Base-by-base conservation (phyloP, 345 rosid genomes). In the Psidium guajava region DNA sequence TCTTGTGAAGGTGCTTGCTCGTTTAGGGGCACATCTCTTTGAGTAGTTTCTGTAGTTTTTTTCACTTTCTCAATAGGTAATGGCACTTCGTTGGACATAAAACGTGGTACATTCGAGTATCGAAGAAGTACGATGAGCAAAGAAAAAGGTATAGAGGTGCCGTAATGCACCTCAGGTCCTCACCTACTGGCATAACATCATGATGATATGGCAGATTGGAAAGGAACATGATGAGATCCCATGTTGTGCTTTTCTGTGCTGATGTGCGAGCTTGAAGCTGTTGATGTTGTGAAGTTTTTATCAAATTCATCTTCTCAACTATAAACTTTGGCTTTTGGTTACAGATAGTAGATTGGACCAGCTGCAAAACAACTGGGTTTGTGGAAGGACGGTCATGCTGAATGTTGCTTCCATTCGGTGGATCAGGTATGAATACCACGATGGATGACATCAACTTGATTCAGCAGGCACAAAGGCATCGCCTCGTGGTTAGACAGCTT, bases 371-470 rank as follows among this genome's bases (percentile, higher is more conserved):
- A 64, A 82, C 53, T 47, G n/a, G 80, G 10, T 27, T 32, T 40
- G 89, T 89, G n/a, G 87, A 89, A 83, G 58, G 85, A 88, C 88
- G 93, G 94, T 94, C 95, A 94, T 96, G 98, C 99, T 93, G 96
- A 91, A 96, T 96, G 99, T 94, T 96, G 91, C 93, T 94, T 84
- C 93, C 98, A 50, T 89, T 89, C 57, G 89, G 95, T 90, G 98
- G 95, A 88, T 84, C 91, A 86, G 95, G 93, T 91, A 96, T 97
- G 98, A 93, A 97, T 92, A 92, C 98, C 87, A 59, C 97, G 6
- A 96, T 97, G 95, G 98, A 96, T 94, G 99, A 95, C 88, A 96
- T 97, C 90, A 97, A 93, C 92, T 91, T 97, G 93, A 93, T 97
- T 87, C 99, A 96, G 88, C 98, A 96, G 81, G 98, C 98, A 28